Evolutionary conservation across 345 rosid genomes (phyloP).

Genomic region (Gossypium rotundifolium): DNA sequence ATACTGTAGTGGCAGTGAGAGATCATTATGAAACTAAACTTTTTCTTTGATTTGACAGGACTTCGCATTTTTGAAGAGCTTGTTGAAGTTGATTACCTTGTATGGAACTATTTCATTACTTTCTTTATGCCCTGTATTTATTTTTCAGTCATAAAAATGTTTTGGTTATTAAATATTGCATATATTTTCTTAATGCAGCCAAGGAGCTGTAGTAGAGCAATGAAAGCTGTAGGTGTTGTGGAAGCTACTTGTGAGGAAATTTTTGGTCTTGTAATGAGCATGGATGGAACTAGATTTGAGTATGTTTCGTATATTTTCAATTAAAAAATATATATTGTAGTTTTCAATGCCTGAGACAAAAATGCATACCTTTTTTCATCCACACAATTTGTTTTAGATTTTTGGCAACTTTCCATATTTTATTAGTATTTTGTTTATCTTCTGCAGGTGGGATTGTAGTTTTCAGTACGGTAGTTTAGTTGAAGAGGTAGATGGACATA

Average conservation of each 20-base stretch:
- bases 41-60: conserved; percentile 45
- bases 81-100: conserved; percentile 98
- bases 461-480: conserved; percentile 91
- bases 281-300: conserved; percentile 99
- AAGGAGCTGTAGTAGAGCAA: conserved; percentile 99
- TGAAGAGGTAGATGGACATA: conserved; percentile 99
- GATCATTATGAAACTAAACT: conserved; percentile 10
- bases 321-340: neutral
- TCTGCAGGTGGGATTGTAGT: conserved; percentile 97
- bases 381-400: neutral
- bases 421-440: neutral
- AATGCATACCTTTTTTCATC: neutral
- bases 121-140: conserved; percentile 7
- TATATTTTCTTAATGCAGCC: conserved; percentile 55
- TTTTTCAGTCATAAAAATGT: conserved; percentile 15
- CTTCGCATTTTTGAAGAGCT: conserved; percentile 99
- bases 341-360: neutral
- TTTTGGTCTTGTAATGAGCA: conserved; percentile 97
- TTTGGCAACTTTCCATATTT: neutral
- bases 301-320: conserved; percentile 47
- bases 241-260: conserved; percentile 98
- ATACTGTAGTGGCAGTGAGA: conserved; percentile 8
- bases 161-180: conserved; percentile 19
- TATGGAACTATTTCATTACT: conserved; percentile 32
- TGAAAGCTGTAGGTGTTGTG: conserved; percentile 99